phyloP scores from a whole-genome alignment of 2,329 filamentous ascomycete genomes.

The Pseudopyrenochaeta lycopersici region DNA sequence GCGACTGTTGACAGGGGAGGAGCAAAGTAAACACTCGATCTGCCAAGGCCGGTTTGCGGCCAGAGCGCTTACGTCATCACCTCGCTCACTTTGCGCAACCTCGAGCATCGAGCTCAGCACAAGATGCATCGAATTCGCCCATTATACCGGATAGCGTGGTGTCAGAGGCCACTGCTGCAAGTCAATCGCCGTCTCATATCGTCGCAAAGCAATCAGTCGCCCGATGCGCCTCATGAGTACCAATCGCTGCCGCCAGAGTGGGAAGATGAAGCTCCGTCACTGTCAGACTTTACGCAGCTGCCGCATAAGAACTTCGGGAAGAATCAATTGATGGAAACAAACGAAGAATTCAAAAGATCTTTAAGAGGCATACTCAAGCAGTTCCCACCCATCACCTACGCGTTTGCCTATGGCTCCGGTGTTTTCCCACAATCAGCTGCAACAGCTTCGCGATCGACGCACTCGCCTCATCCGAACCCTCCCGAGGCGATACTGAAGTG shows the following conservation, averaged over 20 bases:
- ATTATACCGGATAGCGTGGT: conserved; percentile 38
- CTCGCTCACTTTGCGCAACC: conserved; percentile 25
- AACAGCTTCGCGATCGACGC: conserved; percentile 58
- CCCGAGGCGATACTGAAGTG: conserved; percentile 82
- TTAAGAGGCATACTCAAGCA: conserved; percentile 88
- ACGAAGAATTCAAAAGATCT: conserved; percentile 92
- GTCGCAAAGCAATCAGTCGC: conserved; percentile 31
- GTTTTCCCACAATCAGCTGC: conserved; percentile 83
- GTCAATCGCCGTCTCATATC: conserved; percentile 35
- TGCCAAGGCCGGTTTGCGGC: conserved; percentile 14
- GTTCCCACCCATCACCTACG: conserved; percentile 95
- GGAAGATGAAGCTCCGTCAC: conserved; percentile 77
- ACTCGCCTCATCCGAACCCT: conserved; percentile 81
- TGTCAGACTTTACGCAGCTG: conserved; percentile 78
- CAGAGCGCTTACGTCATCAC: conserved; percentile 35
- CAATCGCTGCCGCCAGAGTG: conserved; percentile 65
- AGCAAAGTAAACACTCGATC: conserved; percentile 13
- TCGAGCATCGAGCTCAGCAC: conserved; percentile 29
- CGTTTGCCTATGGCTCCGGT: conserved; percentile 96
- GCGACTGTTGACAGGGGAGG: conserved; percentile 18
- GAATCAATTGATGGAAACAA: conserved; percentile 93
- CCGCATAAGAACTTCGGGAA: conserved; percentile 85
- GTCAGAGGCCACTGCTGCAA: conserved; percentile 31
- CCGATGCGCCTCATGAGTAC: conserved; percentile 24
- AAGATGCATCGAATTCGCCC: conserved; percentile 45